Evolutionary conservation across 139 green algal species (phyloP).

Genomic region (Chlamydomonas eustigma): DNA sequence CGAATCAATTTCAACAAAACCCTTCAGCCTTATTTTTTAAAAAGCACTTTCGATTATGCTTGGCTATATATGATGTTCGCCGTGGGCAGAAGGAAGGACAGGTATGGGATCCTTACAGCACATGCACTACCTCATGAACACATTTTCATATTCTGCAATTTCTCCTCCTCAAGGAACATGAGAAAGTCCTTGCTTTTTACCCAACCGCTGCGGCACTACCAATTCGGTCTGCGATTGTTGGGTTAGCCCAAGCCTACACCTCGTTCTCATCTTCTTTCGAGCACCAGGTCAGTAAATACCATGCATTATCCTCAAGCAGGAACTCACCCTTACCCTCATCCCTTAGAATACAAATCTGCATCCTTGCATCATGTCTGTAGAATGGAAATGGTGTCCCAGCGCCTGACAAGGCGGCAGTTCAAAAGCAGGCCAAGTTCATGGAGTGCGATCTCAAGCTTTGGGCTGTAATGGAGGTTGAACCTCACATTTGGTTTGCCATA

Average conservation of each 20-base stretch:
- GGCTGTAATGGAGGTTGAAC: neutral
- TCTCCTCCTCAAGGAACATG: neutral
- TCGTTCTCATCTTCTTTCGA: slow-evolving; percentile 2
- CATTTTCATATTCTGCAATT: too few species aligned
- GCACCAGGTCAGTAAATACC: too few species aligned
- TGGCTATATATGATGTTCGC: neutral
- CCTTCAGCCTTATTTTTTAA: neutral
- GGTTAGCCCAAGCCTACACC: slow-evolving; percentile 3
- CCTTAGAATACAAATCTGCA: too few species aligned
- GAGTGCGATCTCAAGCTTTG: neutral
- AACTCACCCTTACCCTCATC: too few species aligned
- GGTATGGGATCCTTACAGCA: neutral
- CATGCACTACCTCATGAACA: too few species aligned
- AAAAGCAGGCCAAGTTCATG: too few species aligned
- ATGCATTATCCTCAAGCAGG: too few species aligned
- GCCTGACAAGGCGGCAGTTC: too few species aligned
- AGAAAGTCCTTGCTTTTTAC: slow-evolving; percentile 15
- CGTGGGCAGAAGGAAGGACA: neutral
- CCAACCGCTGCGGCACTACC: slow-evolving; percentile 5
- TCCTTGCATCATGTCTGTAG: too few species aligned
- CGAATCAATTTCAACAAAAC: too few species aligned
- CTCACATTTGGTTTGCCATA: neutral
- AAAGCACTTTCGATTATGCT: neutral
- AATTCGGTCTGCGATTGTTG: neutral
- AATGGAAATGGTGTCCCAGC: too few species aligned